Evolutionary conservation across 202 grass and related monocot genomes (phyloP).

Genomic region (Saccharum hybrid): DNA sequence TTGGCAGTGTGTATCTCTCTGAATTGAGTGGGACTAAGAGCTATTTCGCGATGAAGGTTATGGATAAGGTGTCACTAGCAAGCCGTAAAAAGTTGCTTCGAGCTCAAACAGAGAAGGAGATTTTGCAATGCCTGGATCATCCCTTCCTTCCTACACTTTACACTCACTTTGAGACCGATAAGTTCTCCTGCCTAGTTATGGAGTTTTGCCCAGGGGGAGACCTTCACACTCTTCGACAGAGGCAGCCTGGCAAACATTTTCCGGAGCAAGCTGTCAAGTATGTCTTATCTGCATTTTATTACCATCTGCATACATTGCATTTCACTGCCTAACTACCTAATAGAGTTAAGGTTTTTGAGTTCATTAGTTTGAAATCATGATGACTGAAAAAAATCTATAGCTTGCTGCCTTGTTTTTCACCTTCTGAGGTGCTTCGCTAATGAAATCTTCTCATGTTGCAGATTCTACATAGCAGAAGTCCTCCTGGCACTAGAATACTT

Average conservation of each 20-base stretch:
- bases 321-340: neutral
- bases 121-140: constrained; percentile 77
- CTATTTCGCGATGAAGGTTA: constrained; percentile 86
- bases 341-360: neutral
- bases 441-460: constrained; percentile 41
- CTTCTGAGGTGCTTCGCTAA: constrained; percentile 9
- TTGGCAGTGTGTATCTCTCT: constrained; percentile 86
- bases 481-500: constrained; percentile 80
- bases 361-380: neutral
- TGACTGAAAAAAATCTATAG: neutral
- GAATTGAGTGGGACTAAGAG: constrained; percentile 65
- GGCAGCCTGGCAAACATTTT: constrained; percentile 83
- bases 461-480: constrained; percentile 81
- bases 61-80: constrained; percentile 72
- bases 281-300: constrained; percentile 35
- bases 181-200: constrained; percentile 90
- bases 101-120: constrained; percentile 85
- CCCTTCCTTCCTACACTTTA: constrained; percentile 85
- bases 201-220: constrained; percentile 86
- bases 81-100: constrained; percentile 78
- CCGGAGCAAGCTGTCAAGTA: constrained; percentile 89
- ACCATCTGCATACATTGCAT: neutral
- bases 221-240: constrained; percentile 76
- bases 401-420: neutral
- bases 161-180: constrained; percentile 81